These are phyloP conservation scores for Irpex sp. DNA, from an alignment of 1,284 basidiomycete genomes.

Conservation along the genomic window DNA sequence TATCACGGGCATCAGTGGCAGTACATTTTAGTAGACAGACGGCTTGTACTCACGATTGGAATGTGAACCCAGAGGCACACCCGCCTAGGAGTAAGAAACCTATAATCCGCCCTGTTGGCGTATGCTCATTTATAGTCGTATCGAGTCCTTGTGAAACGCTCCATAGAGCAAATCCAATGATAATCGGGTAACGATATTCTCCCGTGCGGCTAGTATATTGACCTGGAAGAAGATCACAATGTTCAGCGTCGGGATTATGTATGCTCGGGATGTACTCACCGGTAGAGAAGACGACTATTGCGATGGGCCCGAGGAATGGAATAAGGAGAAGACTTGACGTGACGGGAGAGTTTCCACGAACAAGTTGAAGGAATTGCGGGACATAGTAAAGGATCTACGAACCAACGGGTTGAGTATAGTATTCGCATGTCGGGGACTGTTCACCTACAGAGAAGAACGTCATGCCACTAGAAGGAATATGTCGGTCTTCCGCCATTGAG, in stretches of 20 bases:
- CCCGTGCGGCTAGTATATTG: constrained; percentile 13
- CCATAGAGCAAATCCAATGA: constrained; percentile 31
- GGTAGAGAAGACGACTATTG: constrained; percentile 32
- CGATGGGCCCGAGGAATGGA: constrained; percentile 18
- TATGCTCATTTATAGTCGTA: constrained; percentile 28
- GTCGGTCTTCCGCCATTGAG: background rate
- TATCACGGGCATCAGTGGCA: background rate
- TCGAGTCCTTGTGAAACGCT: constrained; percentile 25
- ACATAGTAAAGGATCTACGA: constrained; percentile 27
- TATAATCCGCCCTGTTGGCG: constrained; percentile 30
- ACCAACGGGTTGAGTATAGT: background rate
- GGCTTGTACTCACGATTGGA: constrained; percentile 13
- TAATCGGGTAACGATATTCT: constrained; percentile 28
- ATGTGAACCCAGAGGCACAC: constrained; percentile 15
- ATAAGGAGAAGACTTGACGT: constrained; percentile 32
- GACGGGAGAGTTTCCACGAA: constrained; percentile 37
- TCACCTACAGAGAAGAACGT: constrained; percentile 11
- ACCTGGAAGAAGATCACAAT: constrained; percentile 3
- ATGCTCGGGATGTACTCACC: constrained; percentile 18
- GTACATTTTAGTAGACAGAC: background rate
- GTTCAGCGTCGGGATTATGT: background rate
- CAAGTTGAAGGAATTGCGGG: constrained; percentile 44
- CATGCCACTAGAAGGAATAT: constrained; percentile 7
- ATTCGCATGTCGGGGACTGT: background rate
- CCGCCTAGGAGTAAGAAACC: constrained; percentile 38